These are phyloP conservation scores for Lachancea quebecensis DNA, from an alignment of 805 yeast genomes.

Conservation along the genomic window DNA sequence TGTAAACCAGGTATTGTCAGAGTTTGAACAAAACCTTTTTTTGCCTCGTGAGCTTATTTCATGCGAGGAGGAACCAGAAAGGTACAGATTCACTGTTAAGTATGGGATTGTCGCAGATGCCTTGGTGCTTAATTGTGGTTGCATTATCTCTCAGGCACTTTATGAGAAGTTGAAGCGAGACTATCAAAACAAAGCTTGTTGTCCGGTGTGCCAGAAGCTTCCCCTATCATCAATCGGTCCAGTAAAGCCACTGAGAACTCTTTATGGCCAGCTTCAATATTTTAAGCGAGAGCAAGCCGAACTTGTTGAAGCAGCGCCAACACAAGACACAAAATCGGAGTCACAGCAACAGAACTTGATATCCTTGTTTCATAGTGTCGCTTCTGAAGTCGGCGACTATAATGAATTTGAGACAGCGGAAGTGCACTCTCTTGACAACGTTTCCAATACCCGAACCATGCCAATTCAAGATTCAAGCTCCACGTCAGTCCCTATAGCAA, in stretches of 20 bases:
- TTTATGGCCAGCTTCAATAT: slow-evolving; percentile 22
- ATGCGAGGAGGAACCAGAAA: slow-evolving; percentile 11
- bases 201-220: slow-evolving; percentile 33
- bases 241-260: slow-evolving; percentile 30
- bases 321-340: not conserved
- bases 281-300: slow-evolving; percentile 4
- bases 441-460: slow-evolving; percentile 21
- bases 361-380: slow-evolving; percentile 31
- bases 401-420: slow-evolving; percentile 3
- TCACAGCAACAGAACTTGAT: slow-evolving; percentile 23
- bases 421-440: slow-evolving; percentile 12
- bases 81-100: slow-evolving; percentile 16
- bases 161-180: slow-evolving; percentile 9
- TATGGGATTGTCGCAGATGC: slow-evolving; percentile 23
- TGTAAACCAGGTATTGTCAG: slow-evolving; percentile 7
- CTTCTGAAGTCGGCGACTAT: slow-evolving; percentile 14
- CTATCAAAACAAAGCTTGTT: slow-evolving; percentile 12
- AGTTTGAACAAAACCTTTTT: slow-evolving; percentile 22
- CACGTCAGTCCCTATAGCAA: slow-evolving; percentile 2
- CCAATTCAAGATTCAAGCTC: slow-evolving; percentile 15
- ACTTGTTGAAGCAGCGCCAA: not conserved
- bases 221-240: slow-evolving; percentile 26
- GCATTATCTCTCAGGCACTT: slow-evolving; percentile 21
- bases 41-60: slow-evolving; percentile 20
- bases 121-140: slow-evolving; percentile 26